These are phyloP conservation scores for Pterocarpus santalinus DNA, from an alignment of 306 rosid genomes.

Conservation along the genomic window DNA sequence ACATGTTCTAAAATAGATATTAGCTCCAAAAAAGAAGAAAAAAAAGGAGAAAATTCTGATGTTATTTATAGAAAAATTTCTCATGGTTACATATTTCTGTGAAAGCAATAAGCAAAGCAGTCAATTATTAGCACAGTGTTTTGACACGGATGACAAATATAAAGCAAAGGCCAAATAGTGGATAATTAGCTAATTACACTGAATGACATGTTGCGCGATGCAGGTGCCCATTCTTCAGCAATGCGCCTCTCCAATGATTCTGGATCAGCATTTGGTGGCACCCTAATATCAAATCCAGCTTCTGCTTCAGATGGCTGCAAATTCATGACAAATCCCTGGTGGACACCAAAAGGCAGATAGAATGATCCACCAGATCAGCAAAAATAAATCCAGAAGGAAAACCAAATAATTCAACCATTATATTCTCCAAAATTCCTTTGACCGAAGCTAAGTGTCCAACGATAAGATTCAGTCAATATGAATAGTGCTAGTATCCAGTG, in stretches of 20 bases:
- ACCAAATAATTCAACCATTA: background rate
- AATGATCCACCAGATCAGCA: conserved; percentile 1
- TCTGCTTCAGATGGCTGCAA: conserved; percentile 99
- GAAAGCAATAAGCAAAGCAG: conserved; percentile 30
- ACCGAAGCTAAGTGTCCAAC: background rate
- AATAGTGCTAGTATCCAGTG: background rate
- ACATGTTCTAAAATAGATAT: background rate
- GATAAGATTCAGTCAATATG: background rate
- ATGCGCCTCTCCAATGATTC: conserved; percentile 67
- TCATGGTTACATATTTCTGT: background rate
- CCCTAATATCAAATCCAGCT: conserved; percentile 92
- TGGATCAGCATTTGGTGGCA: conserved; percentile 80
- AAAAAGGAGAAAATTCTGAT: background rate
- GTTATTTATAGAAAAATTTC: conserved; percentile 15
- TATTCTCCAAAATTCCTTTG: background rate
- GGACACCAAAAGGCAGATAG: conserved; percentile 29
- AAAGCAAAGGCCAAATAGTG: conserved; percentile 36
- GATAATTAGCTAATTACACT: conserved; percentile 53
- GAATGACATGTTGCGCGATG: conserved; percentile 86
- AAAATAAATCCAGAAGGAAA: background rate
- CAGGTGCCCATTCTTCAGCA: conserved; percentile 83
- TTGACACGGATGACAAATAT: conserved; percentile 9
- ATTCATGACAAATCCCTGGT: conserved; percentile 98
- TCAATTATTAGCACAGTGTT: background rate
- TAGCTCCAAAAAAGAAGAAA: background rate